Conservation (phyloP, 768 basidiomycete species). For the Plicaturopsis crispa region DNA sequence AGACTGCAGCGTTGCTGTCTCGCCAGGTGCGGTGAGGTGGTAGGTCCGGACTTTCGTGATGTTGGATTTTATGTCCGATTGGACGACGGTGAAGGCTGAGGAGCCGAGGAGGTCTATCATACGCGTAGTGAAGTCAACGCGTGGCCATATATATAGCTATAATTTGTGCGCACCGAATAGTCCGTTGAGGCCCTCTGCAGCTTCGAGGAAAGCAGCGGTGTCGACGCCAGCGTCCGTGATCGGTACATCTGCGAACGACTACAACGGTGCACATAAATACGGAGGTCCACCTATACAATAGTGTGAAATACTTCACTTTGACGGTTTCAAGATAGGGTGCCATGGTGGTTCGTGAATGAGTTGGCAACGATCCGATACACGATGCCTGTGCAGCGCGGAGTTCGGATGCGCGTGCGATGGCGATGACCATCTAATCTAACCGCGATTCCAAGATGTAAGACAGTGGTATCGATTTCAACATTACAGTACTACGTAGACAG, state of each 20-base stretch:
- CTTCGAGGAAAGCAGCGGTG: conserved; percentile 82
- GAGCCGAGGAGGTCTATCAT: conserved; percentile 76
- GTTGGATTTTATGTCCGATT: conserved; percentile 85
- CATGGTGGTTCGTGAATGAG: conserved; percentile 33
- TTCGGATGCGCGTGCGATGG: conserved; percentile 3
- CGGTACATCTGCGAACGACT: conserved; percentile 94
- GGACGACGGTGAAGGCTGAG: conserved; percentile 75
- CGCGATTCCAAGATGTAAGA: too few relatives aligned
- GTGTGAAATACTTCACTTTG: conserved; percentile 33
- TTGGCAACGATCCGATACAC: conserved; percentile 11
- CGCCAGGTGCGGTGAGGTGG: conserved; percentile 55
- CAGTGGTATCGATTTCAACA: too few relatives aligned
- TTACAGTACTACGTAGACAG: too few relatives aligned
- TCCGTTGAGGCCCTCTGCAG: conserved; percentile 79
- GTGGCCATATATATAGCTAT: conserved; percentile 2
- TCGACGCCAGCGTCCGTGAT: conserved; percentile 84
- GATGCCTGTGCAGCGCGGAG: conserved; percentile 6
- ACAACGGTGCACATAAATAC: not conserved
- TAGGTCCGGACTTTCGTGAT: conserved; percentile 91
- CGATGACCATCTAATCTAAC: conserved; percentile 6
- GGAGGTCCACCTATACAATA: not conserved
- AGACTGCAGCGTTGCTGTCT: conserved; percentile 74
- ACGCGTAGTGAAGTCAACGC: not conserved
- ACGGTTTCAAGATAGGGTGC: conserved; percentile 70
- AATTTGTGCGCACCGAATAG: conserved; percentile 65